Evolutionary conservation across 2,329 filamentous ascomycete genomes (phyloP), one percentile per base, ranked within the genome.

Genomic region (Xylariaceae sp.): DNA sequence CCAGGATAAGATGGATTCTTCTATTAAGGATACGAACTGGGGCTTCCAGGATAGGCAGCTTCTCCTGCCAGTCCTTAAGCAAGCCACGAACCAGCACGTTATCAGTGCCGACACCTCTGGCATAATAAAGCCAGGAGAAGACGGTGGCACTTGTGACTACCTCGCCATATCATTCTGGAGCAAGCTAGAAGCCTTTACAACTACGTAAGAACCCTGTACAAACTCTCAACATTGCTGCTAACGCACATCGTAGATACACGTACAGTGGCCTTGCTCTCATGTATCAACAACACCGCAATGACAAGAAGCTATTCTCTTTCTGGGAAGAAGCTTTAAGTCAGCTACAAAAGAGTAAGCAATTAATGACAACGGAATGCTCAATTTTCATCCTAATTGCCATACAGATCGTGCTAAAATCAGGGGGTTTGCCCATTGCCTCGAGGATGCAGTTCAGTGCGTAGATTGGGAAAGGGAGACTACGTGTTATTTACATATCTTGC

Each of bases 401-500:
- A 50, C 16, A 67, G 56, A 61, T 54, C 61, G 61, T 46, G 36
- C 57, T 49, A 54, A 54, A 69, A 72, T 47, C 61, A 70, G 75
- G 47, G 70, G 71, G 44, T 67, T 72, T 10, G 71, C 77, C 0
- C 74, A 81, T 47, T 79, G 82, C 0, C 71, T 88, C 15, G 76
- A 79, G 37, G 78, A 79, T 45, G 82, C 83, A 10, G 77, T 84
- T 26, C 71, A 76, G 57, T 76, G 84, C 44, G 76, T 80, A 9
- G 76, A 80, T 56, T 90, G 86, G 85, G 80, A 85, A 47, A 77
- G 74, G 52, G 78, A 84, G 49, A 75, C 89, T 7, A 80, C 83
- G 55, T 85, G 83, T 66, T 87, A 89, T 58, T 76, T 90, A 34
- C 80, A 86, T 47, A 77, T 90, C n/a, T 78, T 92, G 16, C 80